Conservation (phyloP, 805 yeast species). For the Candida morakotiae region DNA sequence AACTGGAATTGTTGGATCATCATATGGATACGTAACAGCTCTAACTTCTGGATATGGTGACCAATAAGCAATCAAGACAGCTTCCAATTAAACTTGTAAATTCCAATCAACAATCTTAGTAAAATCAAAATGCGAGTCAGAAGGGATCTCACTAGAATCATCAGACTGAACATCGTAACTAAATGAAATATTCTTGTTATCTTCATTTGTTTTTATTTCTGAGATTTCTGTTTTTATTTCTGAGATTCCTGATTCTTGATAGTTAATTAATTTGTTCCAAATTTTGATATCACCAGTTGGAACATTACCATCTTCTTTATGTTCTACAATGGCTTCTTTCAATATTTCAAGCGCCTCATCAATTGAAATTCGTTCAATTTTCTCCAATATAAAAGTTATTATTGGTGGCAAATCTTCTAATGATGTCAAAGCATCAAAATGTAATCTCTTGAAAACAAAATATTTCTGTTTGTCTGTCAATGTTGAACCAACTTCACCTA, state of each 20-base stretch:
- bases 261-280: too few relatives aligned
- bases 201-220: background rate
- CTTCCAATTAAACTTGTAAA: conserved; percentile 34
- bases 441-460: conserved; percentile 23
- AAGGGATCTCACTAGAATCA: background rate
- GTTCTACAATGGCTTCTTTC: conserved; percentile 23
- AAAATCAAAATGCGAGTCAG: conserved; percentile 2
- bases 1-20: conserved; percentile 30
- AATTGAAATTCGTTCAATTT: conserved; percentile 19
- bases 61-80: conserved; percentile 34
- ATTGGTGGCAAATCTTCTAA: conserved; percentile 28
- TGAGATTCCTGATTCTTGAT: conserved; percentile 12
- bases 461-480: conserved; percentile 23
- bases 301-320: conserved; percentile 30
- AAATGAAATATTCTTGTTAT: background rate
- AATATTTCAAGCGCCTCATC: conserved; percentile 24
- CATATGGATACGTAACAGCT: conserved; percentile 27
- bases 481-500: conserved; percentile 8
- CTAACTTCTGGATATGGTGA: conserved; percentile 31
- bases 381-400: conserved; percentile 26
- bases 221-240: background rate
- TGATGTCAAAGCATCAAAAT: conserved; percentile 20
- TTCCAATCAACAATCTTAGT: conserved; percentile 9
- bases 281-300: conserved; percentile 24
- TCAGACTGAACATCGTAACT: background rate